A percentile compares a stretch with the other conserved stretches of the same genome.
Conservation (phyloP, 306 rosid species). For the Hippophae tibetana region DNA sequence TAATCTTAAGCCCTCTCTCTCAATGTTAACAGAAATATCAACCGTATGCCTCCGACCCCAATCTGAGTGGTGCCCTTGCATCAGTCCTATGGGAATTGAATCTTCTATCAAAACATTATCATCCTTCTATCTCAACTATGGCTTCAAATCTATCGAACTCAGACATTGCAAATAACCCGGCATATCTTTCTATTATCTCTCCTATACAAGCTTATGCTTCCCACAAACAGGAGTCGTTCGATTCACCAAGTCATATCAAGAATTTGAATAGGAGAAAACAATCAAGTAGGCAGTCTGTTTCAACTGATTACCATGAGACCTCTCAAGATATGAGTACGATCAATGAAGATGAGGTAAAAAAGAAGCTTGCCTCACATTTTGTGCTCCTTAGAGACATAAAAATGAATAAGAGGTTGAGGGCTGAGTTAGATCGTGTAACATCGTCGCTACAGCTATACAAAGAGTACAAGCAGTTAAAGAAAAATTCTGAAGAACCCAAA, state of each 20-base stretch:
- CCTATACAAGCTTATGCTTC: slow-evolving; percentile 74
- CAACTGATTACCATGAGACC: slow-evolving; percentile 19
- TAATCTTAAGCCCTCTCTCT: neutral
- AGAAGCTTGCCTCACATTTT: slow-evolving; percentile 35
- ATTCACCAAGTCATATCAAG: slow-evolving; percentile 25
- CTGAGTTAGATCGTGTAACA: slow-evolving; percentile 44
- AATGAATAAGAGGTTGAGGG: slow-evolving; percentile 66
- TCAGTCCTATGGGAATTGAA: slow-evolving; percentile 92
- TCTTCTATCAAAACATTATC: slow-evolving; percentile 70
- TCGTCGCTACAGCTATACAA: slow-evolving; percentile 48
- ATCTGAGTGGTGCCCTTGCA: slow-evolving; percentile 92
- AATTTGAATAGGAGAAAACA: slow-evolving; percentile 41
- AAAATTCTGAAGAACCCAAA: slow-evolving; percentile 17
- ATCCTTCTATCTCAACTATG: slow-evolving; percentile 59
- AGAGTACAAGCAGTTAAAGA: slow-evolving; percentile 31
- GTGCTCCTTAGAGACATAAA: slow-evolving; percentile 54
- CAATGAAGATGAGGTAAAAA: slow-evolving; percentile 12
- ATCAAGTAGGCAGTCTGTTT: slow-evolving; percentile 22
- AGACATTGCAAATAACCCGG: slow-evolving; percentile 50
- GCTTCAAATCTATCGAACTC: slow-evolving; percentile 55
- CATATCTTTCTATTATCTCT: slow-evolving; percentile 40
- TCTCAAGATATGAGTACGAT: slow-evolving; percentile 19
- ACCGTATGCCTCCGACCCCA: slow-evolving; percentile 75
- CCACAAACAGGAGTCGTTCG: slow-evolving; percentile 44
- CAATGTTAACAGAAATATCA: slow-evolving; percentile 63